Conservation (phyloP, 345 rosid genomes). For the Aurinia saxatilis region DNA sequence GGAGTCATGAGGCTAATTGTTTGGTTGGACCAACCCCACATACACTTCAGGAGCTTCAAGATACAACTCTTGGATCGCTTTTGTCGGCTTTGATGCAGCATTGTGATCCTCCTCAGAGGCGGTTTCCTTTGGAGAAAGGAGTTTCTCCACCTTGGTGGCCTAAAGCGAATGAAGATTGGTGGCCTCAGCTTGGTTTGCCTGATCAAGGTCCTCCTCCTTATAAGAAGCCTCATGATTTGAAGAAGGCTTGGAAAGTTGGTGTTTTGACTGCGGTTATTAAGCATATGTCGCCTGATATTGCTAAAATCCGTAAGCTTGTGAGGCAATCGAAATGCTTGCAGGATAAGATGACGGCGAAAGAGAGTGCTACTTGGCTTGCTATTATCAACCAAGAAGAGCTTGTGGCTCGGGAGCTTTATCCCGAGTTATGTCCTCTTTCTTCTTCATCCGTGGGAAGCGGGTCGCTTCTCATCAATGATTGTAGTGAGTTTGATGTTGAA, state of each 20-base stretch:
- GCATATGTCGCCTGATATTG: conserved; percentile 75
- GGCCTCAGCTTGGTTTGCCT: conserved; percentile 56
- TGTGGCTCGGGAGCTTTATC: conserved; percentile 53
- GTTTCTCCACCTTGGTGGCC: conserved; percentile 93
- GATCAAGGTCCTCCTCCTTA: conserved; percentile 81
- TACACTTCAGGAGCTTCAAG: conserved; percentile 68
- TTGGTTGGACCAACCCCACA: conserved; percentile 40
- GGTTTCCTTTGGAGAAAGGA: conserved; percentile 80
- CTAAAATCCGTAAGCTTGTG: conserved; percentile 71
- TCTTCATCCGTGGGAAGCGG: conserved; percentile 40
- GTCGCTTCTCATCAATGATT: conserved; percentile 41
- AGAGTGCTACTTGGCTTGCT: conserved; percentile 76
- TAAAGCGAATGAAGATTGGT: conserved; percentile 69
- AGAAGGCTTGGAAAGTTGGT: conserved; percentile 81
- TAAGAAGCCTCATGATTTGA: conserved; percentile 83
- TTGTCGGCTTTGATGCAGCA: conserved; percentile 81
- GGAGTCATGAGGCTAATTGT: conserved; percentile 29
- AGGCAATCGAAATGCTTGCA: conserved; percentile 80
- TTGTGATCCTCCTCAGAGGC: conserved; percentile 78
- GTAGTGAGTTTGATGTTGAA: conserved; percentile 73
- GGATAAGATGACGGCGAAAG: conserved; percentile 92
- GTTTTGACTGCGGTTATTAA: conserved; percentile 76
- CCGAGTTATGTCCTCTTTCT: conserved; percentile 41
- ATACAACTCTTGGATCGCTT: conserved; percentile 79
- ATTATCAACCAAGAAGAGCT: conserved; percentile 69